A percentile compares a stretch with the other conserved stretches of the same genome.
phyloP scores from a whole-genome alignment of 1,284 basidiomycete species.

The Melampsora occidentalis region DNA sequence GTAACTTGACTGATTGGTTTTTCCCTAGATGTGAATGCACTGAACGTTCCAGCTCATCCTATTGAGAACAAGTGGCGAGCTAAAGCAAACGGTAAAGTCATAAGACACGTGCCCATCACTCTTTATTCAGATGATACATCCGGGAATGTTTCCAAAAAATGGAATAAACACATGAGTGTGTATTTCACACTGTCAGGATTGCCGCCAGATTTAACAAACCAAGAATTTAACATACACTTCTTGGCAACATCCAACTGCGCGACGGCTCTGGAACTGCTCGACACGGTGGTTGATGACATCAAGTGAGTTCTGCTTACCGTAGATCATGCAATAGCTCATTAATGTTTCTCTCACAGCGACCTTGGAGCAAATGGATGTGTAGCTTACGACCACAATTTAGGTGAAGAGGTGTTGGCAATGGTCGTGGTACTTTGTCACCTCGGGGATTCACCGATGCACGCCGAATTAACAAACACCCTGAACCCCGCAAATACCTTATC shows the following conservation, averaged over 20 bases:
- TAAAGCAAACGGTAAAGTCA: too few relatives aligned
- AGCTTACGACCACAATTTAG: neutral
- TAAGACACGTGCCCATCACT: slow-evolving; percentile 52
- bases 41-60: too few relatives aligned
- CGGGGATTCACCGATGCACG: slow-evolving; percentile 19
- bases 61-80: too few relatives aligned
- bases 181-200: slow-evolving; percentile 53
- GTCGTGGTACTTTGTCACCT: neutral
- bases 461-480: neutral
- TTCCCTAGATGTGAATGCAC: too few relatives aligned
- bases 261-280: too few relatives aligned
- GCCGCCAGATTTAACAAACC: slow-evolving; percentile 38
- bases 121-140: slow-evolving; percentile 59
- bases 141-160: slow-evolving; percentile 57
- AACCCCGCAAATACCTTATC: neutral
- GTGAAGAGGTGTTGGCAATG: neutral
- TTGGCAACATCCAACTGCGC: too few relatives aligned
- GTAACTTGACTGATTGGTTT: too few relatives aligned
- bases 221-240: too few relatives aligned
- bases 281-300: too few relatives aligned
- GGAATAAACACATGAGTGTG: too few relatives aligned
- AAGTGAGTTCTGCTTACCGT: too few relatives aligned
- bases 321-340: too few relatives aligned
- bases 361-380: neutral
- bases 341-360: slow-evolving; percentile 1